Percentiles rank a stretch among this genome's conserved stretches.
phyloP scores from a whole-genome alignment of 1,284 basidiomycete species.

The Agroathelia rolfsii region DNA sequence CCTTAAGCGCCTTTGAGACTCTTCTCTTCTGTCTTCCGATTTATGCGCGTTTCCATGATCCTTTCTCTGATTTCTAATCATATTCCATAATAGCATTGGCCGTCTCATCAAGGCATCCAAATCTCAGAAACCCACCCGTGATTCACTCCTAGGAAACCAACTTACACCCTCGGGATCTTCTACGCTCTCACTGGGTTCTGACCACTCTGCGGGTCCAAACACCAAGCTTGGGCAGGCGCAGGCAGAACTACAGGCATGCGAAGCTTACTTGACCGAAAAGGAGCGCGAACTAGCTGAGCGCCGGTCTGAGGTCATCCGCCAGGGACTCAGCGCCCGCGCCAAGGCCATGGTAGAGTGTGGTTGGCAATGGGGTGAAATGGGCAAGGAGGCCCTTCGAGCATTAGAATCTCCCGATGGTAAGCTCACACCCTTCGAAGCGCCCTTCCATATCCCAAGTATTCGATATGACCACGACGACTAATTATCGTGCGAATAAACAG shows the following conservation, averaged over 20 bases:
- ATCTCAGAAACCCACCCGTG: constrained; percentile 35
- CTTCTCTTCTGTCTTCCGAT: background rate
- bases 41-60: constrained; percentile 2
- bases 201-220: constrained; percentile 19
- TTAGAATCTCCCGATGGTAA: constrained; percentile 26
- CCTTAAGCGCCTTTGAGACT: background rate
- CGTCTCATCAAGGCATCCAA: constrained; percentile 70
- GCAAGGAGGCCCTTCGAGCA: constrained; percentile 39
- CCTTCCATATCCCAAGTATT: too few species aligned
- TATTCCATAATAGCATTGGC: constrained; percentile 40
- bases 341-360: constrained; percentile 59
- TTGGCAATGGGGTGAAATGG: constrained; percentile 55
- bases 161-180: constrained; percentile 26
- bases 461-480: too few species aligned
- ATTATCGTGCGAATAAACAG: too few species aligned
- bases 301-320: constrained; percentile 41
- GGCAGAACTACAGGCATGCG: constrained; percentile 68
- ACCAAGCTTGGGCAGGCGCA: constrained; percentile 58
- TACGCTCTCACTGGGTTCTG: constrained; percentile 24
- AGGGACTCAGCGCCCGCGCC: constrained; percentile 52
- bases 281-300: constrained; percentile 49
- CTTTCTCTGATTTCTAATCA: constrained; percentile 2
- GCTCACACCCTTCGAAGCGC: constrained; percentile 1
- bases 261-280: constrained; percentile 56
- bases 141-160: constrained; percentile 27